Base-by-base conservation (phyloP, 371 early-diverging fungal species). In the Capillidium heterosporum region DNA sequence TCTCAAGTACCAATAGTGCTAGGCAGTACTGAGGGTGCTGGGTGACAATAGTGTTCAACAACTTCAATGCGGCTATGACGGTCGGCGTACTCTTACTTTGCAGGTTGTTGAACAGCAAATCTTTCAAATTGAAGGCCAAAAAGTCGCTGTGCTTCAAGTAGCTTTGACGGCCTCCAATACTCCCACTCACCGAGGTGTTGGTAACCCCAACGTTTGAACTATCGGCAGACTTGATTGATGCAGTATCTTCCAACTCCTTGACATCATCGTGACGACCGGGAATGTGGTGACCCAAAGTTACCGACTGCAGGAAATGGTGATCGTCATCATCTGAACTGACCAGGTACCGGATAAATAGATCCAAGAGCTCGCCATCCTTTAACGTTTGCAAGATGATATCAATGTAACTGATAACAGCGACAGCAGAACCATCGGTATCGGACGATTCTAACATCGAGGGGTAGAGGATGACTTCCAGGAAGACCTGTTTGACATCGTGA, bases 341-440 rank as follows among this genome's bases (percentile, higher is more conserved):
- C 35, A 90, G 58, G 62, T 85, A 89, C 0, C 80, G 76, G 32
- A 85, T 74, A 8, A 93, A 71, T 0, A 85, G 61, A 32, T 80
- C 74, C 10, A 84, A 77, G 49, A 92, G 65, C 28, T 80, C 77
- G 26, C 83, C 81, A 59, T 89, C 85, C 32, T 78, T 73, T 17
- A 89, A 64, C 0, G 77, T 74, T 41, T 82, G 82, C 5, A 91
- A 61, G 57, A 93, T 85, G 53, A 82, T 63, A 54, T 86, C 85
- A 40, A 94, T 74, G 60, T 95, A 95, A 57, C 80, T 84, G 57
- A 95, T 80, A 1, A 85, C 83, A 0, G 92, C 86, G 0, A 90
- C 88, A 1, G 90, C 82, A 48, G 89, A 88, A 0, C 92, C 93
- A 62, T 95, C 93, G 15, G 77, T 77, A 63, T 95, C 96, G 0